phyloP scores from a whole-genome alignment of 148 eudicot species.

The Suaeda aralocaspica region DNA sequence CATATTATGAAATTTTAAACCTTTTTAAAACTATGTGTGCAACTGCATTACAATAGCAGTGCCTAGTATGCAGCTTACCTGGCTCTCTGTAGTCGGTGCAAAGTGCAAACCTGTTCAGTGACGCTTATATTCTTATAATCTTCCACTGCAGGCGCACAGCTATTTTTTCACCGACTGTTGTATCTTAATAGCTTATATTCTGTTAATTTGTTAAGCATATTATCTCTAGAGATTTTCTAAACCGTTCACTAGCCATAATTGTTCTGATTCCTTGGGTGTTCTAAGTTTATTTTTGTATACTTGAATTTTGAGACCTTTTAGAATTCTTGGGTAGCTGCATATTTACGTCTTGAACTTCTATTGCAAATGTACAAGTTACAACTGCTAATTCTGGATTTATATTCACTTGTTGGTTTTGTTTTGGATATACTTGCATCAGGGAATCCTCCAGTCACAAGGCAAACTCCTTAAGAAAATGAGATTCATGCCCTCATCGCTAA shows the following conservation, averaged over 20 bases:
- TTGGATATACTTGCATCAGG: conserved; percentile 41
- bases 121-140: neutral
- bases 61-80: too few species aligned
- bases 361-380: neutral
- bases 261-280: neutral
- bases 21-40: too few species aligned
- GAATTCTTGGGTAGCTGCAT: neutral
- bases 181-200: neutral
- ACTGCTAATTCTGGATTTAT: neutral
- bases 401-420: conserved; percentile 1
- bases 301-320: too few species aligned
- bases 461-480: conserved; percentile 77
- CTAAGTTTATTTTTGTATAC: neutral
- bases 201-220: too few species aligned
- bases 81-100: neutral
- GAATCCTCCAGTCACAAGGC: conserved; percentile 95
- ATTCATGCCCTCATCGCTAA: conserved; percentile 94
- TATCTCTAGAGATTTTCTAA: too few species aligned
- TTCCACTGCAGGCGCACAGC: neutral
- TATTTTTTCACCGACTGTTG: neutral
- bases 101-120: neutral
- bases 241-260: too few species aligned
- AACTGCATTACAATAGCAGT: too few species aligned
- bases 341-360: neutral
- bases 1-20: too few species aligned